Evolutionary conservation across 352 stramenopile species (phyloP).

Genomic region (Aphanomyces invadans): DNA sequence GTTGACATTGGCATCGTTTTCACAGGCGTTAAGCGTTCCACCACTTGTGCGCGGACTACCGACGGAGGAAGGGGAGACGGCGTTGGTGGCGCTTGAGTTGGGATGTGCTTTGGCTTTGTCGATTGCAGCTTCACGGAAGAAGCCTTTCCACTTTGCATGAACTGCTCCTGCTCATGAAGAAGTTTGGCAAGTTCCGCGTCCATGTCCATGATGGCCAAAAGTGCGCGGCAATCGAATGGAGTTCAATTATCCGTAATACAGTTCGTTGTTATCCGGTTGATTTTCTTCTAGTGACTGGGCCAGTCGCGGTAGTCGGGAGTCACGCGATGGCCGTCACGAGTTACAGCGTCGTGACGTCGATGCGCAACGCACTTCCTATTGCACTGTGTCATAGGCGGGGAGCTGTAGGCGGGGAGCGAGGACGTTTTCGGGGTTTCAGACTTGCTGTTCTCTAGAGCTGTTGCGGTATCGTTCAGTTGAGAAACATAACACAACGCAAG

Average conservation of each 20-base stretch:
- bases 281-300: no score
- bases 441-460: no score
- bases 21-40: constrained; percentile 37
- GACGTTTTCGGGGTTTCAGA: no score
- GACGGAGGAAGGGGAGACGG: background rate
- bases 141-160: constrained; percentile 34
- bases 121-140: constrained; percentile 22
- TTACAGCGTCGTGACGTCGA: no score
- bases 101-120: background rate
- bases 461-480: no score
- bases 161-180: constrained; percentile 73
- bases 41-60: constrained; percentile 33
- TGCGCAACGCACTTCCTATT: no score
- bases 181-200: constrained; percentile 72
- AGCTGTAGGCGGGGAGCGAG: no score
- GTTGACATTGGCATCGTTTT: constrained; percentile 33
- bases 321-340: no score
- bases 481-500: no score
- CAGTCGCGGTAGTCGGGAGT: no score
- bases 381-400: no score
- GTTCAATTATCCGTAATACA: background rate
- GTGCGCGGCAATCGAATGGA: background rate
- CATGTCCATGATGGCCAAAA: constrained; percentile 41
- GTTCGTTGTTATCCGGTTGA: background rate
- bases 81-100: background rate